Evolutionary conservation across 371 early-diverging fungal genomes (phyloP), one percentile per base, ranked within the genome.

Genomic region (Encephalitozoon intestinalis): DNA sequence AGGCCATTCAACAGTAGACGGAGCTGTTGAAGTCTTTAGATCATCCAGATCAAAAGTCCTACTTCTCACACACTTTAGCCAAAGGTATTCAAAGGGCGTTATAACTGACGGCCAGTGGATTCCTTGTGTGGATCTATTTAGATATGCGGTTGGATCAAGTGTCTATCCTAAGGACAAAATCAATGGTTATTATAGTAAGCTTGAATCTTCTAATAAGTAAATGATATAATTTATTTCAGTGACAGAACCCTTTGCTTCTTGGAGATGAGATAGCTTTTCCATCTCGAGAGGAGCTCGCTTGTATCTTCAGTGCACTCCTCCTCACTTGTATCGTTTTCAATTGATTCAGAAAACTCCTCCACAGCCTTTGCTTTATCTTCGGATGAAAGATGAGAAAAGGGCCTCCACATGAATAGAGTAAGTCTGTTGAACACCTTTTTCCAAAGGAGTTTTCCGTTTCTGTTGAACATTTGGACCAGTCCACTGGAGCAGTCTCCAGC

Each of bases 1-100:
- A 81, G 85, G 88, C 11, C 99, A 98, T 81, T 90, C 89, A 49
- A 97, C 96, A 0, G 89, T 89, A 1, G 81, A 84, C 49, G 95
- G 95, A 84, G 96, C 97, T 0, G 85, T 94, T 4, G 83, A 88
- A 21, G 89, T 96, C 23, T 68, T 77, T 28, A 65, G 86, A 84
- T 74, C 90, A 23, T 89, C 94, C 91, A 86, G 89, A 21, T 93
- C 94, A 43, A 86, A 89, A 73, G 86, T 84, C 64, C 87, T 92
- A 2, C 77, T 97, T 41, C 83, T 98, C 67, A 98, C 96, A 63
- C 99, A 98, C 82, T 96, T 96, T 79, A 93, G 94, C 81, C 95
- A 96, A 84, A 88, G 97, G 25, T 72, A 64, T 50, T 41, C 73
- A 23, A 72, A 72, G 21, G 44, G 44, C 6, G 44, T 71, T 26